phyloP scores from a whole-genome alignment of 208 protist species.

The Strigomonas culicis region DNA sequence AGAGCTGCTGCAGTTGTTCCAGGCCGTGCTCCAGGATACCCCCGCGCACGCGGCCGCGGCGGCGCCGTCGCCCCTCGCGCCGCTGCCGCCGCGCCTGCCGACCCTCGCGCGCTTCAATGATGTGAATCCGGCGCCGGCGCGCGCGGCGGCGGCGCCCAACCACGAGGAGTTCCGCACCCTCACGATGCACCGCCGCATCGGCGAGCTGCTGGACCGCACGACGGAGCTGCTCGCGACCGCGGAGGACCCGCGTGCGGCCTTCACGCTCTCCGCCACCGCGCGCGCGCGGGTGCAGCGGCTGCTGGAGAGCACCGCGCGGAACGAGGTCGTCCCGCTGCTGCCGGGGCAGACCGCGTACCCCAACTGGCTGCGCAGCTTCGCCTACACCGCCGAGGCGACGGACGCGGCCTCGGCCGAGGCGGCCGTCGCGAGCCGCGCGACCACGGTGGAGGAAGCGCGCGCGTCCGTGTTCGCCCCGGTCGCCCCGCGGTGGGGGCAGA shows the following conservation, averaged over 20 bases:
- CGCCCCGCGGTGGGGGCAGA: slow-evolving; percentile 73
- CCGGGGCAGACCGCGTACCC: slow-evolving; percentile 55
- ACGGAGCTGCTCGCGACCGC: slow-evolving; percentile 15
- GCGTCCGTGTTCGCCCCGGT: slow-evolving; percentile 10
- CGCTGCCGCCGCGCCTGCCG: slow-evolving; percentile 70
- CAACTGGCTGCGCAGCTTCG: slow-evolving; percentile 75
- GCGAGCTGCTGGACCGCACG: slow-evolving; percentile 44
- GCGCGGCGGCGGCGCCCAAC: neutral
- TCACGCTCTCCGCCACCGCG: slow-evolving; percentile 15
- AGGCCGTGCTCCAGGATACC: slow-evolving; percentile 34
- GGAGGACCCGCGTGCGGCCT: slow-evolving; percentile 16
- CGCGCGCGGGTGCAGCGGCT: slow-evolving; percentile 28
- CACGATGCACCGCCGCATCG: slow-evolving; percentile 57
- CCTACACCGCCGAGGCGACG: slow-evolving; percentile 43
- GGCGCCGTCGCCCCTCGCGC: slow-evolving; percentile 13
- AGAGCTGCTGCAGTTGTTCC: slow-evolving; percentile 63
- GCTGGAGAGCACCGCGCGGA: slow-evolving; percentile 26
- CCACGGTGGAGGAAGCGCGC: slow-evolving; percentile 1
- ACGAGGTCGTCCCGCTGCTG: slow-evolving; percentile 55
- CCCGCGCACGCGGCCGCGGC: too few relatives aligned
- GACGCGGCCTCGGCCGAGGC: neutral
- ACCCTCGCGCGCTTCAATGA: slow-evolving; percentile 81
- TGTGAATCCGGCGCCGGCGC: slow-evolving; percentile 8
- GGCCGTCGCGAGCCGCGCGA: slow-evolving; percentile 20
- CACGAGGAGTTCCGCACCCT: slow-evolving; percentile 67